Base-by-base conservation (phyloP, 1,284 basidiomycete genomes). In the Retiboletus flavoniger region DNA sequence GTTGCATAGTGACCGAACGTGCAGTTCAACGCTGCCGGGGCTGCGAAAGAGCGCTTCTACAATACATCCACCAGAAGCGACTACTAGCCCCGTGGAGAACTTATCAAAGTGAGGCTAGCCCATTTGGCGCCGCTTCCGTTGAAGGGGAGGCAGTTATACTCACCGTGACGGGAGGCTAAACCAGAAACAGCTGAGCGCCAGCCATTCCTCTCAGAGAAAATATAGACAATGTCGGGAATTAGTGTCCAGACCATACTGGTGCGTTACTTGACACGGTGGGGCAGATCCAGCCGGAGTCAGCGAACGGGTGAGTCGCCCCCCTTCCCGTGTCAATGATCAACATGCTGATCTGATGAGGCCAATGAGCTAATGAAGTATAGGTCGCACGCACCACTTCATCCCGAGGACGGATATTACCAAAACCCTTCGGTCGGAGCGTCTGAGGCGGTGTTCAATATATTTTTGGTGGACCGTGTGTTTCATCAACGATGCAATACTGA, bases 331-430 rank as follows among this genome's bases (percentile, higher is more conserved):
- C 21, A 14, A 36, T 46, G 57, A 57, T 49, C 40, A 47, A 24
- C 54, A 41, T 38, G 45, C 31, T 39, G 32, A 43, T 39, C 39
- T 28, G 46, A 59, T 17, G 50, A 45, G 46, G 28, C 42, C 31
- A 26, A 32, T 57, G 47, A 34, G 24, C 21, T 51, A 44, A 57
- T 39, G n/a, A n/a, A 35, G 34, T 35, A 29, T 35, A 19, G 39
- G 14, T 36, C 24, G 19, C 24, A 54, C 29, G 51, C 35, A 13
- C 41, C 8, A 7, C 19, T 36, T 29, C 24, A 26, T 41, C 45
- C 36, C 16, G 24, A 36, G 16, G 32, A 35, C 43, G 49, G 49
- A 53, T 4, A 48, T 54, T 42, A 49, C 43, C 7, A 36, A 34
- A 24, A 14, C 2, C 29, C 35, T 56, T 56, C 35, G 26, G 28